A percentile compares a stretch with the other conserved stretches of the same genome.
phyloP scores from a whole-genome alignment of 2,329 filamentous ascomycete genomes.

The Aspergillus novofumigatus region DNA sequence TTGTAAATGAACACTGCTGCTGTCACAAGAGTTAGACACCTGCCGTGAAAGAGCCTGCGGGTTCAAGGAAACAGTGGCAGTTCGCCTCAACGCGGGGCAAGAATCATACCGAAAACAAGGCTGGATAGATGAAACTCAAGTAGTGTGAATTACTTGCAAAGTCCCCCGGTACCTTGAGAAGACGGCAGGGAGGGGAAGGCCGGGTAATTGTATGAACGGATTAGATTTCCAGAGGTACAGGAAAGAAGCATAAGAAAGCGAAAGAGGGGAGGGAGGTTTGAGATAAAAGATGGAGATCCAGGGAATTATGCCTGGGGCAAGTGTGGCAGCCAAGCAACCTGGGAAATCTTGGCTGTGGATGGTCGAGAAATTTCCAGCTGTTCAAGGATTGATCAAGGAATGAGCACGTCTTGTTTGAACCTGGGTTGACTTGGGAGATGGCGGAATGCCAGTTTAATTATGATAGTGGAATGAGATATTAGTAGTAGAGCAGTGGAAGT shows the following conservation, averaged over 20 bases:
- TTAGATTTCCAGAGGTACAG: not conserved
- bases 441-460: not conserved
- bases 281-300: not conserved
- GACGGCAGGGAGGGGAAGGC: not conserved
- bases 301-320: not conserved
- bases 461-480: not conserved
- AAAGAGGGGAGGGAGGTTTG: not conserved
- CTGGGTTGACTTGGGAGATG: not conserved
- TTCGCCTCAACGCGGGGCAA: constrained; percentile 2
- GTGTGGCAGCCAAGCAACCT: not conserved
- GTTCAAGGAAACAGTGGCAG: not conserved
- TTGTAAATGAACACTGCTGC: not conserved
- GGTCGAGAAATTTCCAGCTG: not conserved
- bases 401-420: not conserved
- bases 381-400: no score
- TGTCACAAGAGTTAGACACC: not conserved
- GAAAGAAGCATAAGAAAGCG: no score
- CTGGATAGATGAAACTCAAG: not conserved
- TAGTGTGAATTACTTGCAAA: not conserved
- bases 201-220: not conserved
- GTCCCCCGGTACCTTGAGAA: not conserved
- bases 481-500: not conserved
- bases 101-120: constrained; percentile 1
- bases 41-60: not conserved
- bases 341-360: not conserved